phyloP scores from a whole-genome alignment of 139 green algal genomes.

The Volvox reticuliferus region DNA sequence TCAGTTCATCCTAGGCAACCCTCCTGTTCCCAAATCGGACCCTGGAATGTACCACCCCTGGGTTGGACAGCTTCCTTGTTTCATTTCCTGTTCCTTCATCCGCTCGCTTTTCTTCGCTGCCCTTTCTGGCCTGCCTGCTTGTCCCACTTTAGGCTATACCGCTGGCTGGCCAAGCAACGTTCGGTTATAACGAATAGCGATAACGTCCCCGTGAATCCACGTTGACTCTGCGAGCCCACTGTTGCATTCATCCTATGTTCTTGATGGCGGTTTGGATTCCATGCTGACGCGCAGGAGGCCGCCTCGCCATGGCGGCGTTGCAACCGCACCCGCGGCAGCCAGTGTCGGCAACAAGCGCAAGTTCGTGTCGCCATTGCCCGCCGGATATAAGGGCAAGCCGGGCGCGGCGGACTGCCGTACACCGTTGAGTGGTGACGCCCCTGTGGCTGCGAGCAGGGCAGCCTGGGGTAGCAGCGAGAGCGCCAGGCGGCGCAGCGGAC shows the following conservation, averaged over 20 bases:
- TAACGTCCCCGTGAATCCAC: not conserved
- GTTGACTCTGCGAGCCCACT: not conserved
- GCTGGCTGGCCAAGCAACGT: too few relatives aligned
- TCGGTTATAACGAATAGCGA: not conserved
- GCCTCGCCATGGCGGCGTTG: not conserved
- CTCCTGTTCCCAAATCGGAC: too few relatives aligned
- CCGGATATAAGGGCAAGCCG: constrained; percentile 27
- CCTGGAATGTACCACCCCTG: too few relatives aligned
- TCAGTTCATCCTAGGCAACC: too few relatives aligned
- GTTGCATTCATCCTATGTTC: not conserved
- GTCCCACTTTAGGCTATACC: too few relatives aligned
- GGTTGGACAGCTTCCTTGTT: too few relatives aligned
- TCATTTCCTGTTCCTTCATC: too few relatives aligned
- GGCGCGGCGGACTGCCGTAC: not conserved
- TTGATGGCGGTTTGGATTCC: not conserved
- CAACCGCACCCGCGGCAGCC: not conserved
- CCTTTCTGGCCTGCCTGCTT: too few relatives aligned
- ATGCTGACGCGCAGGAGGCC: not conserved
- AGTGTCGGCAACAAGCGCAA: not conserved
- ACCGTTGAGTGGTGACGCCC: not conserved
- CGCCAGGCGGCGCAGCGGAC: not conserved
- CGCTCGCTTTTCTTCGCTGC: too few relatives aligned
- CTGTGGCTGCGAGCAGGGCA: not conserved
- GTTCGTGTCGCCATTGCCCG: constrained; percentile 22
- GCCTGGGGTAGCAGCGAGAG: not conserved